A percentile compares a stretch with the other conserved stretches of the same genome.
phyloP scores from a whole-genome alignment of 148 eudicot genomes.

The Linanthus parryae region DNA sequence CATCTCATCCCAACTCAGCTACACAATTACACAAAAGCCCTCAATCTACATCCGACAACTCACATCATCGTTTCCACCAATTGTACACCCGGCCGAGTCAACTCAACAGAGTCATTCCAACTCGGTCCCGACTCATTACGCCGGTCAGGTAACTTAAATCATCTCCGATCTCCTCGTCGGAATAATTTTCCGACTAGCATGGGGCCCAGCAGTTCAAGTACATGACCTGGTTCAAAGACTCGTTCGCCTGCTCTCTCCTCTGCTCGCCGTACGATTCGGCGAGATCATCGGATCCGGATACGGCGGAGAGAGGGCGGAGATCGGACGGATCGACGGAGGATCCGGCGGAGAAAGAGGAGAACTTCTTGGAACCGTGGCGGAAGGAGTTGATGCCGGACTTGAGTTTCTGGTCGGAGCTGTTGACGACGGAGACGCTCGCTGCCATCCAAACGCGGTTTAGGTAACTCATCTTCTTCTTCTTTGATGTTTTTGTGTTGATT shows the following conservation, averaged over 20 bases:
- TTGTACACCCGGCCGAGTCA: too few species aligned
- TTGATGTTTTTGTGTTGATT: too few species aligned
- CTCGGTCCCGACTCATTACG: neutral
- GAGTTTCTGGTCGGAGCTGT: neutral
- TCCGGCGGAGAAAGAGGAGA: too few species aligned
- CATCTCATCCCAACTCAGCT: too few species aligned
- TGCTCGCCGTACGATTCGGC: constrained; percentile 18
- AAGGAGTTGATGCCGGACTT: neutral
- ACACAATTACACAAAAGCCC: too few species aligned
- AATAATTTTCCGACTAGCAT: constrained; percentile 34
- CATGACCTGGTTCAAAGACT: constrained; percentile 57
- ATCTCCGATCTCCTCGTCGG: too few species aligned
- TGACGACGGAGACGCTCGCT: neutral
- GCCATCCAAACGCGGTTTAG: neutral
- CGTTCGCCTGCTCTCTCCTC: constrained; percentile 28
- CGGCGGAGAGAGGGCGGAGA: constrained; percentile 12
- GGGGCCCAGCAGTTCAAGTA: constrained; percentile 66
- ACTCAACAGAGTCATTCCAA: neutral
- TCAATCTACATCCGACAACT: too few species aligned
- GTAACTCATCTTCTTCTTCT: too few species aligned
- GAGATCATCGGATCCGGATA: constrained; percentile 8
- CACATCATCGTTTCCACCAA: too few species aligned
- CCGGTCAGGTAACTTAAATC: too few species aligned
- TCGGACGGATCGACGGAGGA: constrained; percentile 16
- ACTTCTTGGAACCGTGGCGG: too few species aligned